phyloP scores from a whole-genome alignment of 202 grass and related monocot genomes.

The Eragrostis tef region DNA sequence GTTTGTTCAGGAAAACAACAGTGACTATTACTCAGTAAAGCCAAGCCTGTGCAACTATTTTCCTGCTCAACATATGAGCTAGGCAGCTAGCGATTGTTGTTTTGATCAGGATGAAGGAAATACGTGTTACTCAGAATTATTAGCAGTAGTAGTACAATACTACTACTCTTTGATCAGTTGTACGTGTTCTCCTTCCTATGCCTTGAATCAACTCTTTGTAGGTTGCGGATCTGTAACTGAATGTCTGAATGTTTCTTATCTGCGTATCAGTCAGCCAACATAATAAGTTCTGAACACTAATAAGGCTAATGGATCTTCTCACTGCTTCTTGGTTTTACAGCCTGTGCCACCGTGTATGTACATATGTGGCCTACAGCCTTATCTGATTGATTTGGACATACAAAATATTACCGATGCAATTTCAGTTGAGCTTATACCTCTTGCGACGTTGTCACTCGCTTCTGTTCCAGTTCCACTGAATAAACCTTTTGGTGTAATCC shows the following conservation, averaged over 20 bases:
- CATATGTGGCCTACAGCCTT: background rate
- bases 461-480: conserved; percentile 32
- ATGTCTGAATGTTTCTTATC: conserved; percentile 22
- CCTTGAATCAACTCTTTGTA: background rate
- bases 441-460: background rate
- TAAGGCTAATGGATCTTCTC: background rate
- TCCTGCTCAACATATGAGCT: background rate
- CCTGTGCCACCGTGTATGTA: no score
- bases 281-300: background rate
- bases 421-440: conserved; percentile 25
- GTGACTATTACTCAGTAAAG: no score
- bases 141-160: no score
- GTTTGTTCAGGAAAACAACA: background rate
- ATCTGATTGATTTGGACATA: background rate
- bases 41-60: background rate
- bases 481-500: background rate
- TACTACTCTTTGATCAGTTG: no score
- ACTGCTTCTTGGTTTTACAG: background rate
- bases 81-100: background rate
- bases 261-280: conserved; percentile 2
- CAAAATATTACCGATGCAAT: background rate
- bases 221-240: background rate
- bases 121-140: no score
- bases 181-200: no score
- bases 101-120: background rate